Base-by-base conservation (phyloP, 352 stramenopile genomes). In the Thraustochytrium aureum region DNA sequence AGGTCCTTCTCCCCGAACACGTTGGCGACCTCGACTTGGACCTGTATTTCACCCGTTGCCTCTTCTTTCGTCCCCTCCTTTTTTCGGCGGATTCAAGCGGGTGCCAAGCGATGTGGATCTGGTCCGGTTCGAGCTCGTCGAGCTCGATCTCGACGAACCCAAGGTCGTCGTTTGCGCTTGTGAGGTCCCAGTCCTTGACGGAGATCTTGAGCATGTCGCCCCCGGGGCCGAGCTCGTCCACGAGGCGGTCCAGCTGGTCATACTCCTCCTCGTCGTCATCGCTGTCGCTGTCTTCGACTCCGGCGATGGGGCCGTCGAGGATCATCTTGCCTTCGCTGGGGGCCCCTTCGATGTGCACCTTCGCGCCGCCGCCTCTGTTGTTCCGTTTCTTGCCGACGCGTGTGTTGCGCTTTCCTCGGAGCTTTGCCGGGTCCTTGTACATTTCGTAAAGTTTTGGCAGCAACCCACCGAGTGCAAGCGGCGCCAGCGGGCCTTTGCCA, bases 401-500 rank as follows among this genome's bases (percentile, higher is more conserved):
- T n/a, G 59, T 84, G 52, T 61, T 41, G 32, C 83, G 45, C 54
- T 81, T 84, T 0, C 60, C 72, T 7, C 62, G 74, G 12, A 72
- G 61, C 4, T 41, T 54, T 30, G 37, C 54, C 42, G 81, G 82
- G n/a, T 83, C 30, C 26, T 75, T 85, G 39, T 75, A 75, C 26
- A 60, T 35, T n/a, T 87, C 72, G 61, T 84, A 74, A 20, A 86
- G 67, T 45, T 83, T 84, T 42, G 69, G 82, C 42, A 72, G 73
- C n/a, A 73, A 66, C n/a, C 85, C 85, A 69, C 83, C 86, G 20
- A 87, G 52, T 1, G 73, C 81, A 59, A 87, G 35, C 38, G 83
- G 84, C 1, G 82, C 85, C 35, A 88, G 72, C 6, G 84, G 86
- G 17, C 86, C 84, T 32, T 83, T 86, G 61, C 84, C 86, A 12